These are phyloP conservation scores for Casuarina glauca DNA, from an alignment of 306 rosid species.

Conservation along the genomic window DNA sequence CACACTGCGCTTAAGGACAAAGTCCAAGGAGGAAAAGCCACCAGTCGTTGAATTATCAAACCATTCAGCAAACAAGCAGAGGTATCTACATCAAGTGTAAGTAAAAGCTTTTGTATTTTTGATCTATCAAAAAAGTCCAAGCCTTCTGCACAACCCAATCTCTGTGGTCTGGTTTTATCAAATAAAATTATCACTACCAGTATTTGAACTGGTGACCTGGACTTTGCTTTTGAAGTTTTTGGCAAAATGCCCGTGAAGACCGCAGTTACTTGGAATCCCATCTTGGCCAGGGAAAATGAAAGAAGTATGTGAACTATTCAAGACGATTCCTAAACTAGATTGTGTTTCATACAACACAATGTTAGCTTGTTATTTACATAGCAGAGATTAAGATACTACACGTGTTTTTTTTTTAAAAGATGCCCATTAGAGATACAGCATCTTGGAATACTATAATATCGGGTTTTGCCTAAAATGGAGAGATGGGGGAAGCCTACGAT, in stretches of 20 bases:
- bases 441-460: constrained; percentile 90
- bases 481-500: constrained; percentile 51
- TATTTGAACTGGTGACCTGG: constrained; percentile 54
- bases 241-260: constrained; percentile 58
- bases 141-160: constrained; percentile 33
- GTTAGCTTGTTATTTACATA: constrained; percentile 58
- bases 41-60: constrained; percentile 34
- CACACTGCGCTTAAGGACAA: constrained; percentile 57
- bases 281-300: constrained; percentile 51
- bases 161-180: constrained; percentile 35
- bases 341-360: constrained; percentile 64
- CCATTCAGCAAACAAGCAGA: constrained; percentile 57
- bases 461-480: constrained; percentile 59
- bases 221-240: constrained; percentile 58
- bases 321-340: constrained; percentile 78
- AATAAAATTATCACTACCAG: constrained; percentile 57
- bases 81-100: constrained; percentile 50
- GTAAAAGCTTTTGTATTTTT: constrained; percentile 73
- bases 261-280: constrained; percentile 73
- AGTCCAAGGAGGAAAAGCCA: constrained; percentile 48
- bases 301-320: constrained; percentile 57
- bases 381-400: constrained; percentile 47
- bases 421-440: constrained; percentile 63
- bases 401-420: constrained; percentile 55
- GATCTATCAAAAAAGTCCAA: constrained; percentile 77